phyloP scores from a whole-genome alignment of 495 filamentous ascomycete genomes.

The Jackrogersella minutella region DNA sequence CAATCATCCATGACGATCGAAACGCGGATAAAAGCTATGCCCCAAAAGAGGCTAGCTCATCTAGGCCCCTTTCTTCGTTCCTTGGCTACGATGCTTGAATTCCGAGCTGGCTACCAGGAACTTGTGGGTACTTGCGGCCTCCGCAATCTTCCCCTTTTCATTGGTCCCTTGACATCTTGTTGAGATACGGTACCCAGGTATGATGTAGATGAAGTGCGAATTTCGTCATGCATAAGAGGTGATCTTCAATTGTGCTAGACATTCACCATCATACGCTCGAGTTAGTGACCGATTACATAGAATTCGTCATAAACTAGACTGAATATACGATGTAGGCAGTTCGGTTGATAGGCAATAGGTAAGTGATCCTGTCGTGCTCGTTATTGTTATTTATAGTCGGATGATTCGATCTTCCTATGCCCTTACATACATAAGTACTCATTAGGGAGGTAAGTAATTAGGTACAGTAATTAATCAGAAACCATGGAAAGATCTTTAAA shows the following conservation, averaged over 20 bases:
- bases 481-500: constrained; percentile 15
- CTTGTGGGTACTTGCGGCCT: constrained; percentile 5
- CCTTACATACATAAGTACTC: too few relatives aligned
- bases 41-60: constrained; percentile 20
- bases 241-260: constrained; percentile 3
- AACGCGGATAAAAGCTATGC: constrained; percentile 35
- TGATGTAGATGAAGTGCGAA: too few relatives aligned
- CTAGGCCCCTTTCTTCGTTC: constrained; percentile 19
- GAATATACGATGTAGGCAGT: not conserved
- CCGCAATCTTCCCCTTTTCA: constrained; percentile 23
- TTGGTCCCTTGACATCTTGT: constrained; percentile 6
- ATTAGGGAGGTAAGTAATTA: too few relatives aligned
- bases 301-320: not conserved
- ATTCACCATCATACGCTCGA: not conserved
- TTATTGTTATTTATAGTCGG: too few relatives aligned
- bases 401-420: not conserved
- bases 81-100: constrained; percentile 30
- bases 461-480: not conserved
- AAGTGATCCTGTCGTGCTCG: too few relatives aligned
- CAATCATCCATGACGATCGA: constrained; percentile 22
- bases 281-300: not conserved
- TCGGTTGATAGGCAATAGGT: too few relatives aligned
- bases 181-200: too few relatives aligned
- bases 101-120: not conserved
- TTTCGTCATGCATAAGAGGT: constrained; percentile 2